Percentiles rank a stretch among this genome's conserved stretches.
phyloP scores from a whole-genome alignment of 768 basidiomycete species.

The Tricholoma saponaceum region DNA sequence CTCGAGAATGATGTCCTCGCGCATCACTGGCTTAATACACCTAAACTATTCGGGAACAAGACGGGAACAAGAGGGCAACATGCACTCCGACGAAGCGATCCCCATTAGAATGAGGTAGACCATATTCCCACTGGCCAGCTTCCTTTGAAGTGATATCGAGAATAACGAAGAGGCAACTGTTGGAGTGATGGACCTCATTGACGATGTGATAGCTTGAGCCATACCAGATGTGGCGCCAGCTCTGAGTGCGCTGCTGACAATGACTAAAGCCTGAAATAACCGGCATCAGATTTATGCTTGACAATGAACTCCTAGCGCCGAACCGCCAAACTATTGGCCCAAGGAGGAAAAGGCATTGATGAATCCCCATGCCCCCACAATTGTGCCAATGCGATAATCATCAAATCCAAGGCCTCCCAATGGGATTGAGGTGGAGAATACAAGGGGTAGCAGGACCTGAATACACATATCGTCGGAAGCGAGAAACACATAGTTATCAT shows the following conservation, averaged over 20 bases:
- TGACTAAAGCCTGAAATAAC: slow-evolving; percentile 42
- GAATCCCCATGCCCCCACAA: slow-evolving; percentile 48
- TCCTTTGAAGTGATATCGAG: slow-evolving; percentile 31
- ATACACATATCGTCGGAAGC: slow-evolving; percentile 25
- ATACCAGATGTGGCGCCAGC: slow-evolving; percentile 51
- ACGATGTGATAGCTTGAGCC: slow-evolving; percentile 48
- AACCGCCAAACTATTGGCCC: slow-evolving; percentile 38
- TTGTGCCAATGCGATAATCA: slow-evolving; percentile 48
- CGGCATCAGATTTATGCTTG: not conserved
- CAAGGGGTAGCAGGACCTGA: slow-evolving; percentile 24
- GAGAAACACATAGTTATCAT: slow-evolving; percentile 22
- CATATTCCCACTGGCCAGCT: slow-evolving; percentile 33
- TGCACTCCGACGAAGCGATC: slow-evolving; percentile 12
- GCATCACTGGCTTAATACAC: not conserved
- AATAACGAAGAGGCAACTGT: slow-evolving; percentile 39
- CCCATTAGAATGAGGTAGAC: slow-evolving; percentile 27
- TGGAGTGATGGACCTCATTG: slow-evolving; percentile 40
- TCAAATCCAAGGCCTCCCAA: slow-evolving; percentile 54
- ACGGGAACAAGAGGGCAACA: too few relatives aligned
- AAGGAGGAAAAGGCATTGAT: slow-evolving; percentile 46
- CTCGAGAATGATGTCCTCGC: not conserved
- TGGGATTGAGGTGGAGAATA: slow-evolving; percentile 45
- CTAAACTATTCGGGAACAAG: slow-evolving; percentile 11
- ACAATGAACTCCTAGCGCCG: slow-evolving; percentile 43
- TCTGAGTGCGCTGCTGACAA: slow-evolving; percentile 40